These are phyloP conservation scores for Ochromonas danica DNA, from an alignment of 108 stramenopile genomes.

Conservation along the genomic window DNA sequence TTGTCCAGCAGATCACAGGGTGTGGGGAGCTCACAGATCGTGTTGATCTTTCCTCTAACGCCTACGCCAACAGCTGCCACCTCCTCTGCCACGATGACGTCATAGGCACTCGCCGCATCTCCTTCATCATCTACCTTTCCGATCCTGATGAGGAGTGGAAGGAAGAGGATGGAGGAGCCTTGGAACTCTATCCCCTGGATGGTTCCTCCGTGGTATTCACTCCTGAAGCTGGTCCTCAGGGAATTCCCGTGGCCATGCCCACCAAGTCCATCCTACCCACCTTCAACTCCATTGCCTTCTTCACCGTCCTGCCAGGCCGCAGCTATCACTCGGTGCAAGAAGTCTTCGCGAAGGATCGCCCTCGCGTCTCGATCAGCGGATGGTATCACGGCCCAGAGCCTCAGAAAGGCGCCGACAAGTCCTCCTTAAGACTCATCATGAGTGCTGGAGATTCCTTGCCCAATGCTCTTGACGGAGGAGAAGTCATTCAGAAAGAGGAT, in stretches of 20 bases:
- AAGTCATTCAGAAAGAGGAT: constrained; percentile 19
- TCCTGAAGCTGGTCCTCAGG: constrained; percentile 34
- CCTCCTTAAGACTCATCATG: constrained; percentile 32
- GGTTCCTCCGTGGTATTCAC: background rate
- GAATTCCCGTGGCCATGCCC: constrained; percentile 60
- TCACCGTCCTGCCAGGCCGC: constrained; percentile 77
- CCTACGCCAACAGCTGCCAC: constrained; percentile 87
- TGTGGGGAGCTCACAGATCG: constrained; percentile 49
- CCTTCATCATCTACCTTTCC: constrained; percentile 88
- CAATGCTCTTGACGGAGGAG: background rate
- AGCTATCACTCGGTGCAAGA: constrained; percentile 94
- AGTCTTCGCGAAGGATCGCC: constrained; percentile 77
- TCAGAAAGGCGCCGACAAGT: background rate
- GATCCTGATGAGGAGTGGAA: constrained; percentile 72
- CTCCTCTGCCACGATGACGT: constrained; percentile 95
- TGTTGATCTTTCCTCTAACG: constrained; percentile 91
- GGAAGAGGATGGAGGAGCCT: constrained; percentile 77
- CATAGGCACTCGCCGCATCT: constrained; percentile 82
- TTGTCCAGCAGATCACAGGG: constrained; percentile 71
- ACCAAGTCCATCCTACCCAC: constrained; percentile 69
- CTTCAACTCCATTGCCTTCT: constrained; percentile 86
- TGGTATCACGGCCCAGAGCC: constrained; percentile 53
- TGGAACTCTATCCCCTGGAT: constrained; percentile 75
- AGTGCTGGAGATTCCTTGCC: background rate
- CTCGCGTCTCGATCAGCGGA: constrained; percentile 78